Conservation (phyloP, 2,329 filamentous ascomycete species). For the Rachicladosporium sp. region DNA sequence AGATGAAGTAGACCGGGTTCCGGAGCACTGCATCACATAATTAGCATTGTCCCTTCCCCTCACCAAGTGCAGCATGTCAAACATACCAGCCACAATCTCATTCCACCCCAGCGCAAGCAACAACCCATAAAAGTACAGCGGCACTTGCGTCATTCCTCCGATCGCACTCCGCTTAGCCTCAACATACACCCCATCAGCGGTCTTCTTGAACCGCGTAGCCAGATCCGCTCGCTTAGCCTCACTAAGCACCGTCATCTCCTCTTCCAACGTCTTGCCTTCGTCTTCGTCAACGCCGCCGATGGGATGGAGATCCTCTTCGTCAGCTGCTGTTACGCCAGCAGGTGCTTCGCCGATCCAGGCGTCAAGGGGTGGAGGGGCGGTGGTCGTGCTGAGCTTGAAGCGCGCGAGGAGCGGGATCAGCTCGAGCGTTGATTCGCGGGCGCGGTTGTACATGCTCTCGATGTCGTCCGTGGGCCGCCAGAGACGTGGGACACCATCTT, state of each 20-base stretch:
- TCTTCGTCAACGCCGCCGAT: slow-evolving; percentile 94
- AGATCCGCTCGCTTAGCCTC: slow-evolving; percentile 86
- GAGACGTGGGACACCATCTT: slow-evolving; percentile 84
- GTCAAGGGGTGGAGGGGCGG: slow-evolving; percentile 66
- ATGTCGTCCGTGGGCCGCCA: slow-evolving; percentile 97
- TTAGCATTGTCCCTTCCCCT: no score
- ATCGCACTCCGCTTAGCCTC: slow-evolving; percentile 96
- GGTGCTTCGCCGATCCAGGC: slow-evolving; percentile 74
- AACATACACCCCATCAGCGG: slow-evolving; percentile 91
- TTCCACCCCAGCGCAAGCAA: slow-evolving; percentile 95
- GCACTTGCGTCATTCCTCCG: slow-evolving; percentile 85
- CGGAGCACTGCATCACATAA: slow-evolving; percentile 55
- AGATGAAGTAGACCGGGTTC: slow-evolving; percentile 85
- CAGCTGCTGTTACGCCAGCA: slow-evolving; percentile 58
- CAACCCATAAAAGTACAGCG: slow-evolving; percentile 85
- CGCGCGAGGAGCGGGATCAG: slow-evolving; percentile 79
- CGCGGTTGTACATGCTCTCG: slow-evolving; percentile 84
- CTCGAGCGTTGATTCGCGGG: slow-evolving; percentile 80
- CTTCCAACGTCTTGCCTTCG: slow-evolving; percentile 74
- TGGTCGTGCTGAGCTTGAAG: slow-evolving; percentile 67
- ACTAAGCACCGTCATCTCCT: slow-evolving; percentile 90
- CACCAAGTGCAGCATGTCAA: no score
- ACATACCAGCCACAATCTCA: slow-evolving; percentile 82
- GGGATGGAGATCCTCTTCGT: slow-evolving; percentile 78
- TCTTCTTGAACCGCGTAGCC: slow-evolving; percentile 93